These are phyloP conservation scores for Pichia rugopelliculosa DNA, from an alignment of 805 yeast genomes.

Conservation along the genomic window DNA sequence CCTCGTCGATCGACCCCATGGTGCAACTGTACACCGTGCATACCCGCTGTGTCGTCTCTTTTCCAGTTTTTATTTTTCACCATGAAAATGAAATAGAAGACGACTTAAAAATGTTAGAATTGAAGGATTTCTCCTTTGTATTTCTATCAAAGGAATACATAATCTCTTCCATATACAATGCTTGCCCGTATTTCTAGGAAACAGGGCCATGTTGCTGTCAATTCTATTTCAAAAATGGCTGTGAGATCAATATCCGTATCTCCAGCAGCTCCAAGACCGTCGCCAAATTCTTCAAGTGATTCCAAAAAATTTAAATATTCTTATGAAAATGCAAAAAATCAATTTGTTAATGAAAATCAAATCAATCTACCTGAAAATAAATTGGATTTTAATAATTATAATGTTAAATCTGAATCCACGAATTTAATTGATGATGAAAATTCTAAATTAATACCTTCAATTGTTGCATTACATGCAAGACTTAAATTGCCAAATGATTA, in stretches of 20 bases:
- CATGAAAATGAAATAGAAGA: not conserved
- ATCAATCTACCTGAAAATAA: conserved; percentile 17
- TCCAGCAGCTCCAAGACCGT: conserved; percentile 10
- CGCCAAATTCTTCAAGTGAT: conserved; percentile 5
- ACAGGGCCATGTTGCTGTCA: not conserved
- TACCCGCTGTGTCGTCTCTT: not conserved
- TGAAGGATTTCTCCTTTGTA: too few species aligned
- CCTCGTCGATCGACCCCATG: not conserved
- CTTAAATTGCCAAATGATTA: conserved; percentile 53
- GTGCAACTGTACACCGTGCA: not conserved
- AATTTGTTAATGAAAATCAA: conserved; percentile 11
- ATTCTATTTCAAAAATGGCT: not conserved
- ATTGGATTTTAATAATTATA: conserved; percentile 28
- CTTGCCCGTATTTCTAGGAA: not conserved
- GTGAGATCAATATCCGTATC: conserved; percentile 9
- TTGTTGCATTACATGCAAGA: conserved; percentile 74
- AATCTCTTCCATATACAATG: too few species aligned
- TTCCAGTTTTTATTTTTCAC: not conserved
- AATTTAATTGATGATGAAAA: conserved; percentile 38
- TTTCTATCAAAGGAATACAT: too few species aligned
- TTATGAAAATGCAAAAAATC: conserved; percentile 24
- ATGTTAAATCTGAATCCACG: conserved; percentile 19
- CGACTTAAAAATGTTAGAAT: too few species aligned
- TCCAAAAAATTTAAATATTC: conserved; percentile 20
- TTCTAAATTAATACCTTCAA: conserved; percentile 57